Base-by-base conservation (phyloP, 257 asterid species). In the Solanum bulbocastanum region DNA sequence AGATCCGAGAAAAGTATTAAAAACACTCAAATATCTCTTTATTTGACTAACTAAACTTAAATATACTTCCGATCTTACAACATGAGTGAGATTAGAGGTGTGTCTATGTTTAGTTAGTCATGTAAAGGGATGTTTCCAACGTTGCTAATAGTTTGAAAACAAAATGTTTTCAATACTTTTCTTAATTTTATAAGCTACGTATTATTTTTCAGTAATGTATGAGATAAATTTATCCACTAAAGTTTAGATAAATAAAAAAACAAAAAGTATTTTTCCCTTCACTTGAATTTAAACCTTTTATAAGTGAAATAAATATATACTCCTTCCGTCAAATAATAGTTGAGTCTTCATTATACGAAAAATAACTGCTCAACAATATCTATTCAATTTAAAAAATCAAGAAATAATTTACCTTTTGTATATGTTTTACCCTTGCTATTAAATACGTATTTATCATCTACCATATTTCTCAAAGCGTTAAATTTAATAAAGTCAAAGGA, bases 51-150 rank as follows among this genome's bases (percentile, higher is more conserved):
- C 0, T 56, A 4, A 56, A 56, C 1, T 1, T 56, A 56, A 20
- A 56, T 56, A 3, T 8, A 18, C 4, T 56, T 8, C 0, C 0
- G 5, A 20, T 56, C n/a, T 18, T 56, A 7, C 0, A 56, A 56
- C 2, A 18, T 56, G 11, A 56, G 25, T 56, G 65, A 56, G 2
- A 56, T 8, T 0, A 2, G 0, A 56, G 65, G 4, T 56, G 0
- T 18, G 0, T 18, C 10, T 56, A 18, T 56, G 10, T 56, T 56
- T 56, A 56, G 10, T 56, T 18, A 56, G 65, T 56, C 65, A 18
- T 10, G 0, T 56, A 56, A 56, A 6, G 0, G 0, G 23, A 56
- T 0, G 4, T 56, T 56, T 56, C 10, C 0, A 0, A 52, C n/a
- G 62, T 0, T 7, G 0, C 18, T 2, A 56, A 18, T 56, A 18